These are phyloP conservation scores for Pythium chondricola DNA, from an alignment of 352 stramenopile species.

Conservation along the genomic window DNA sequence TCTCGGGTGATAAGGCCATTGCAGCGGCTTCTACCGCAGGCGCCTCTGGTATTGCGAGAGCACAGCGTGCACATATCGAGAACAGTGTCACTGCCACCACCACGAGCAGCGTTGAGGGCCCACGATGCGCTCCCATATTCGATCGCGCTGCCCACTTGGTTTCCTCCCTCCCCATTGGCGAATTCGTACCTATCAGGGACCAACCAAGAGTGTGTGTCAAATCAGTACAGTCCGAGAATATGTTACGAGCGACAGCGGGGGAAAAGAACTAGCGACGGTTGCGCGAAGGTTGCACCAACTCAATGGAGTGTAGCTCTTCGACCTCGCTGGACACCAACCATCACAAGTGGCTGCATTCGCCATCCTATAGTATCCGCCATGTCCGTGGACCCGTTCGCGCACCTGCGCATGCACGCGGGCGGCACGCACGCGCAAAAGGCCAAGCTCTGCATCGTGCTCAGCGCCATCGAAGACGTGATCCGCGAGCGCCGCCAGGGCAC, in stretches of 20 bases:
- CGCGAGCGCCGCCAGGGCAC: constrained; percentile 44
- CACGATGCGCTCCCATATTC: not conserved
- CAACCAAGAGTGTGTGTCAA: no score
- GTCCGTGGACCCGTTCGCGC: constrained; percentile 74
- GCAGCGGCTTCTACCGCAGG: not conserved
- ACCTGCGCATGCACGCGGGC: constrained; percentile 76
- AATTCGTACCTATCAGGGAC: constrained; percentile 8
- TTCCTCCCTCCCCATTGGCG: not conserved
- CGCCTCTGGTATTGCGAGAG: constrained; percentile 12
- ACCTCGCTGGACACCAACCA: constrained; percentile 26
- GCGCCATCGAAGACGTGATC: constrained; percentile 80
- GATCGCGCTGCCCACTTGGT: no score
- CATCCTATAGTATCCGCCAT: constrained; percentile 17
- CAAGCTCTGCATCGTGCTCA: constrained; percentile 82
- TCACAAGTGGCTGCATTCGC: constrained; percentile 10
- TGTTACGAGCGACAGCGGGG: not conserved
- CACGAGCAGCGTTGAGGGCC: not conserved
- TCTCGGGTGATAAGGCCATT: not conserved
- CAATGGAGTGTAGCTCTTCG: constrained; percentile 26
- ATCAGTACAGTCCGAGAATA: no score
- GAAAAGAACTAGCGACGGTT: no score
- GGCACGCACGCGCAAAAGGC: constrained; percentile 74
- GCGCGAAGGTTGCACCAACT: constrained; percentile 33
- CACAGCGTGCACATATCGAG: not conserved
- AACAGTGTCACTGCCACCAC: not conserved